Evolutionary conservation across 2,329 filamentous ascomycete genomes (phyloP), one percentile per base, ranked within the genome.

Genomic region (Mariannaea sp.): DNA sequence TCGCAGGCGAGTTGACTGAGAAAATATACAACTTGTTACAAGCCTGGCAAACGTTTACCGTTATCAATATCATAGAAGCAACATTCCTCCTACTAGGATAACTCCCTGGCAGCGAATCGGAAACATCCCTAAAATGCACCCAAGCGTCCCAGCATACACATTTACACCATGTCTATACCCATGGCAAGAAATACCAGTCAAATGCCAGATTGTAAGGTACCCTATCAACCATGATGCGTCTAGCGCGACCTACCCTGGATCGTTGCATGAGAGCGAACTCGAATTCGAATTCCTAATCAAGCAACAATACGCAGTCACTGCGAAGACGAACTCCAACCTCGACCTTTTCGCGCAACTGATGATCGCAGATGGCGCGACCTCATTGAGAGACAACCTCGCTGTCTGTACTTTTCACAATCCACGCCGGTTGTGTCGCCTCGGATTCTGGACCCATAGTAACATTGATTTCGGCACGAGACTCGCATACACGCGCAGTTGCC

Each of bases 181-280:
- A 30, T 9, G 7, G 26, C 49, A 30, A 29, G 40, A 33, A 26
- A 7, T 43, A 5, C 9, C 26, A 43, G 22, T 32, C 44, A 26
- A 24, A 38, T 4, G 20, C 10, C 17, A 27, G n/a, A n/a, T n/a
- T n/a, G n/a, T n/a, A 38, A 17, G 33, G 26, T 7, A n/a, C 22
- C 6, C 13, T 22, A 29, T n/a, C n/a, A n/a, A n/a, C 6, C 19
- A 26, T 24, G 22, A 5, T 24, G 22, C 22, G 24, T 43, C 33
- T 33, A 14, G 13, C 26, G 22, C 10, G 22, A 24, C 45, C 26
- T 54, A 49, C 51, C 51, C 45, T 54, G 51, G 45, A 54, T 27
- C 12, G 16, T 16, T 5, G 26, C 14, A 14, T n/a, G 29, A 22
- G 33, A 36, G 27, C 47, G 47, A 43, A 19, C 32, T 49, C 47